Evolutionary conservation across 1,139 yeast species (phyloP), one percentile per base, ranked within the genome.

Genomic region (Meyerozyma smithsonii): DNA sequence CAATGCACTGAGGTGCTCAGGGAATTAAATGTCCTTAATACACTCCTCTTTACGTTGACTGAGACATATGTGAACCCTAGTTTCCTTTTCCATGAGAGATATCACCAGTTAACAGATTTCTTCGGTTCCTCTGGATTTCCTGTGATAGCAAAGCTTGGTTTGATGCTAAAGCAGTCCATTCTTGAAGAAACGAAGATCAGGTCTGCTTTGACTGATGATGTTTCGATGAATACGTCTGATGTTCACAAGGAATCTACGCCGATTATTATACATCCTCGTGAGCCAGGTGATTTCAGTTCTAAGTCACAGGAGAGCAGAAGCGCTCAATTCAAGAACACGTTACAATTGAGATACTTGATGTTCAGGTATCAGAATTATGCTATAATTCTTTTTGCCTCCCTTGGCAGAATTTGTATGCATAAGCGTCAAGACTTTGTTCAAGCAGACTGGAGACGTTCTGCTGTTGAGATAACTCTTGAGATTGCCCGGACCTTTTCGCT

Each of bases 261-360:
- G 3, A 47, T 69, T 6, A 66, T 64, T 37, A 52, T 70, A 5
- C 60, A 58, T 42, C 52, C 66, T 2, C 66, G 64, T 3, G 61
- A 64, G 16, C 71, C 73, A 0, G 25, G 55, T 34, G 48, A 61
- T 33, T 51, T 58, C 38, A 62, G 58, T n/a, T 50, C 56, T 18
- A 61, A 61, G 39, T 4, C 34, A 2, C 60, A 55, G 40, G 72
- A 69, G 26, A 68, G 66, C 8, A 69, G 75, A 4, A 69, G 73
- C 35, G 75, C 83, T 1, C 74, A 75, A 45, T 79, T 67, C 59
- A 84, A 83, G 49, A 84, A 84, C 49, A 61, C 83, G 0, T 58
- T 77, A 2, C 80, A 81, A 46, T 54, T 81, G 16, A 69, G 88
- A 41, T 67, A 68, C 42, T 63, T 80, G 33, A 59, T 69, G 36